Base-by-base conservation (phyloP, 106 monocot genomes). In the Hemerocallis citrina region DNA sequence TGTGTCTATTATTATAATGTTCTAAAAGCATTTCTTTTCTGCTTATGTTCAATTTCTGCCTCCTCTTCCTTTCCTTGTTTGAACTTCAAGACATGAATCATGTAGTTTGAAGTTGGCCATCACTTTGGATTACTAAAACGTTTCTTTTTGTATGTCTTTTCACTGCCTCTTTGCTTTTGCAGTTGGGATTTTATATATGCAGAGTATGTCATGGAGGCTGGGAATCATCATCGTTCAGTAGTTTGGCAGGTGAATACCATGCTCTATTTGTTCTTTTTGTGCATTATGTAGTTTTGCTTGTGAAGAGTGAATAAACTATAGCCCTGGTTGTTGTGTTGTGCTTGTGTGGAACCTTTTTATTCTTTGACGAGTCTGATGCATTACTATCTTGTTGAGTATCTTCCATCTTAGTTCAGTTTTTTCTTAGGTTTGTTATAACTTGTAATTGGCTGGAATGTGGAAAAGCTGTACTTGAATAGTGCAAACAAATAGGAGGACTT, bases 131-230 rank as follows among this genome's bases (percentile, higher is more conserved):
- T 6, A 32, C 2, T 16, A 6, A n/a, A 50, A 32, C 31, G 16
- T 54, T n/a, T 54, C n/a, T 6, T 32, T 1, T n/a, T 51, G n/a
- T 11, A 28, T 10, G 4, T 46, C 15, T 16, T 31, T 15, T 54
- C 22, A 10, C 23, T 59, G 11, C 38, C 11, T 59, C 50, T 37
- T 59, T 59, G 34, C 17, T 63, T 71, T 62, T 78, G 60, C 79
- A 96, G 96, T 63, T 96, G 96, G 96, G 96, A 96, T 73, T 91
- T 91, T 57, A 96, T 96, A 69, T 96, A 96, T 77, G 83, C 96
- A 9, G 89, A 96, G 49, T 96, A 96, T 84, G 84, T 96, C 39
- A 78, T 95, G 86, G 89, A 59, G 34, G 83, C 86, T 64, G 94
- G 94, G 34, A 58, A 63, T 55, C 86, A 95, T 61, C 94, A 89